phyloP scores from a whole-genome alignment of 2,329 filamentous ascomycete genomes.

The Periconia digitata region DNA sequence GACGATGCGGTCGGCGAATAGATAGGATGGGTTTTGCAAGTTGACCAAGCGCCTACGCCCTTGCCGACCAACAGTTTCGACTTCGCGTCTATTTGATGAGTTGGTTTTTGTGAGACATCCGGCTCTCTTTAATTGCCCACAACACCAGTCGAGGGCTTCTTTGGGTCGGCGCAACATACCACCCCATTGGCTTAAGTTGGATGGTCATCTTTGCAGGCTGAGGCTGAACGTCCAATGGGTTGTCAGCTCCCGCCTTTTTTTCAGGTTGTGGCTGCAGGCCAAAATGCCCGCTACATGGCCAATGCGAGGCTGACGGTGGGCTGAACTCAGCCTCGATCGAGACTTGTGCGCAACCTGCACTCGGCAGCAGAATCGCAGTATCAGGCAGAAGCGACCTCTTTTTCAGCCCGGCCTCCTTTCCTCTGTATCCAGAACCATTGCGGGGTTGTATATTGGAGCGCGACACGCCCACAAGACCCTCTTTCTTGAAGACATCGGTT shows the following conservation, averaged over 20 bases:
- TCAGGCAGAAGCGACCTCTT: conserved; percentile 40
- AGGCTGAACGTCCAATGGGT: conserved; percentile 36
- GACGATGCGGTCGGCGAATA: not conserved
- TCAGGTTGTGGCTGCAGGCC: conserved; percentile 39
- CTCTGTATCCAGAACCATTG: conserved; percentile 29
- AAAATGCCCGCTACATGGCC: conserved; percentile 39
- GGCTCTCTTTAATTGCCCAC: conserved; percentile 35
- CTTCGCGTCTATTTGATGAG: not conserved
- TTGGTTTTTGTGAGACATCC: conserved; percentile 24
- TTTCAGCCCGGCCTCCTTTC: conserved; percentile 26
- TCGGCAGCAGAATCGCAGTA: conserved; percentile 34
- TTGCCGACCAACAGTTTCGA: not conserved
- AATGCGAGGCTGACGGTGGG: conserved; percentile 43
- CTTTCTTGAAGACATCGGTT: conserved; percentile 15
- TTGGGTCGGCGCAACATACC: conserved; percentile 23
- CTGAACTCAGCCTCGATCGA: conserved; percentile 38
- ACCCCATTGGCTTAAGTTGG: conserved; percentile 27
- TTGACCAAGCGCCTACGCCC: not conserved
- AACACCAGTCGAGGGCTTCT: conserved; percentile 25
- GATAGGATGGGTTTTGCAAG: not conserved
- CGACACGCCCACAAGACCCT: conserved; percentile 21
- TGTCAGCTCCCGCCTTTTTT: conserved; percentile 33
- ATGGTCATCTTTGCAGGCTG: conserved; percentile 26
- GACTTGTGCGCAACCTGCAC: conserved; percentile 37
- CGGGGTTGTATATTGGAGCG: conserved; percentile 23